A percentile compares a stretch with the other conserved stretches of the same genome.
These are phyloP conservation scores for Plantago ovata DNA, from an alignment of 257 asterid genomes.

Conservation along the genomic window DNA sequence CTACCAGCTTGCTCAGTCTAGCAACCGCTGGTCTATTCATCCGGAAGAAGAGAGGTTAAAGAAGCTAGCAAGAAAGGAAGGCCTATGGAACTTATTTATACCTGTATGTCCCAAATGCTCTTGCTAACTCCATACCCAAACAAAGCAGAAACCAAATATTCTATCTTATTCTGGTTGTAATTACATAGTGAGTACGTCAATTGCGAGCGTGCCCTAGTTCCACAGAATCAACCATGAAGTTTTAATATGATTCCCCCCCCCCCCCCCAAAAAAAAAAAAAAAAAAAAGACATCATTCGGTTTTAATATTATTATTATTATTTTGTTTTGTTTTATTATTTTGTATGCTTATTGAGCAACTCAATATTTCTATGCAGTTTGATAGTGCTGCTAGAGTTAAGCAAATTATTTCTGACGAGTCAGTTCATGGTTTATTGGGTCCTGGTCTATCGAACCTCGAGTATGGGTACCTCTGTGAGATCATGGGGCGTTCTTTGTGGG, in stretches of 20 bases:
- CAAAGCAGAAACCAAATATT: no score
- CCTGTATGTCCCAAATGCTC: slow-evolving; percentile 53
- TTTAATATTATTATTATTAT: background rate
- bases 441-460: slow-evolving; percentile 88
- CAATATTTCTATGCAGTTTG: slow-evolving; percentile 48
- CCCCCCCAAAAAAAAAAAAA: no score
- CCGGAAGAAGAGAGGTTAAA: slow-evolving; percentile 88
- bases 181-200: no score
- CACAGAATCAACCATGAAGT: background rate
- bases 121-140: no score
- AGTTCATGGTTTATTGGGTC: slow-evolving; percentile 59
- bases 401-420: slow-evolving; percentile 46
- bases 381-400: slow-evolving; percentile 88
- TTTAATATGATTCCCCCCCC: background rate
- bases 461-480: slow-evolving; percentile 90
- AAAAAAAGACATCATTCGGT: no score
- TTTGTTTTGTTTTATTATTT: background rate
- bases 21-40: slow-evolving; percentile 79
- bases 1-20: slow-evolving; percentile 67
- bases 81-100: slow-evolving; percentile 90
- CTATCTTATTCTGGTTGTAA: no score
- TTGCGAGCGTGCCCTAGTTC: no score
- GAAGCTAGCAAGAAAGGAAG: slow-evolving; percentile 74
- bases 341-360: background rate
- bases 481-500: slow-evolving; percentile 96